Evolutionary conservation across 2,329 filamentous ascomycete species (phyloP).

Genomic region (Pseudopithomyces maydicus): DNA sequence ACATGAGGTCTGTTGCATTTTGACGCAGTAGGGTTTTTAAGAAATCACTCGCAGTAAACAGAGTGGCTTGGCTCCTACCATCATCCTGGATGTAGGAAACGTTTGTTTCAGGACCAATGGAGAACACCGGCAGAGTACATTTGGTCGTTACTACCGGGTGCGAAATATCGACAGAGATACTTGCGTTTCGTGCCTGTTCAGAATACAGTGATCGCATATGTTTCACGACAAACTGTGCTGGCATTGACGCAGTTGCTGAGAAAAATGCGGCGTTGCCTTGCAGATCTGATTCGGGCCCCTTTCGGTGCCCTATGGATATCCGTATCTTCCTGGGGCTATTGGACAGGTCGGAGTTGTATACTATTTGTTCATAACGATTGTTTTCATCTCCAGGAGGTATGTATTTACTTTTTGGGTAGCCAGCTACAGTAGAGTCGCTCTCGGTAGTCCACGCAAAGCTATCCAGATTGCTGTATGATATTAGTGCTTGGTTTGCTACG

Average conservation of each 20-base stretch:
- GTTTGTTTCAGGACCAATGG: background rate
- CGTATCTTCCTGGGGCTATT: background rate
- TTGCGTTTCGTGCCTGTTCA: background rate
- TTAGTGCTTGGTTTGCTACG: no score
- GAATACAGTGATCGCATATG: background rate
- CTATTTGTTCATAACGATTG: no score
- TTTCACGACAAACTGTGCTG: background rate
- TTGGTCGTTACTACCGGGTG: constrained; percentile 4
- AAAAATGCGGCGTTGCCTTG: background rate
- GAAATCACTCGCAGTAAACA: background rate
- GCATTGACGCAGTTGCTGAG: background rate
- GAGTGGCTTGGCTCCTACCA: background rate
- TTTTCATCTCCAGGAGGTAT: no score
- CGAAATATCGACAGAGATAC: background rate
- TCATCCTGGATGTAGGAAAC: background rate
- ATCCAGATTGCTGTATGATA: no score
- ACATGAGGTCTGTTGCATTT: background rate
- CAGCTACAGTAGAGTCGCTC: no score
- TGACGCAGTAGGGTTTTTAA: background rate
- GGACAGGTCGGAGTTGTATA: background rate
- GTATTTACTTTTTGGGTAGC: no score
- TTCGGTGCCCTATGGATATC: background rate
- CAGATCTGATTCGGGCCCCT: no score
- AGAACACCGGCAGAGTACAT: background rate
- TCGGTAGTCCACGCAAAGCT: no score